phyloP scores from a whole-genome alignment of 2,329 filamentous ascomycete species.

The Raffaelea arxii region DNA sequence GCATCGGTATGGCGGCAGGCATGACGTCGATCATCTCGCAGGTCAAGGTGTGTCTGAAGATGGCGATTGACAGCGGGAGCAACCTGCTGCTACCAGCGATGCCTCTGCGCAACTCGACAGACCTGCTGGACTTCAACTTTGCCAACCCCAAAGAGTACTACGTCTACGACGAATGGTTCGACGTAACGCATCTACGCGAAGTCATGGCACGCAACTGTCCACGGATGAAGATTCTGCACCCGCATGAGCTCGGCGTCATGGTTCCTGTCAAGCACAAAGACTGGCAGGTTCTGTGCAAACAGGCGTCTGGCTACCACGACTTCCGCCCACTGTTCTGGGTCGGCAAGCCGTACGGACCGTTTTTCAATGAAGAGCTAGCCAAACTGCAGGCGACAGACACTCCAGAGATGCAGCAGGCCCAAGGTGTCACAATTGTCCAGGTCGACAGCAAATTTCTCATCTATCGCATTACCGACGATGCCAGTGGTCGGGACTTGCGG shows the following conservation, averaged over 20 bases:
- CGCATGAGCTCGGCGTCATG: slow-evolving; percentile 10
- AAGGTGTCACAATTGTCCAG: slow-evolving; percentile 17
- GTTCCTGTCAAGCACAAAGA: slow-evolving; percentile 12
- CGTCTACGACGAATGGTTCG: slow-evolving; percentile 21
- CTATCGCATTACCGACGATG: slow-evolving; percentile 21
- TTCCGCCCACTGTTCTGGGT: slow-evolving; percentile 17
- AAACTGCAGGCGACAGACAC: slow-evolving; percentile 7
- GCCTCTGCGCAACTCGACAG: slow-evolving; percentile 16
- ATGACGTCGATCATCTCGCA: slow-evolving; percentile 21
- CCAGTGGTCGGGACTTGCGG: slow-evolving; percentile 18
- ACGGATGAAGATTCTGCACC: slow-evolving; percentile 18
- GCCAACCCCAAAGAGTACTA: slow-evolving; percentile 16
- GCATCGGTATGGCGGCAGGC: slow-evolving; percentile 18
- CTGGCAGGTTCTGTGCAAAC: slow-evolving; percentile 14
- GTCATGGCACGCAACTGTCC: slow-evolving; percentile 15
- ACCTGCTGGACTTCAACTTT: slow-evolving; percentile 19
- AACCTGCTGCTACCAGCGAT: slow-evolving; percentile 19
- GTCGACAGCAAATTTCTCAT: slow-evolving; percentile 19
- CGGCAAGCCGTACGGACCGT: slow-evolving; percentile 14
- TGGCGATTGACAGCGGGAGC: slow-evolving; percentile 18
- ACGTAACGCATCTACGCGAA: slow-evolving; percentile 15
- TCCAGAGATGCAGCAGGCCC: slow-evolving; percentile 2
- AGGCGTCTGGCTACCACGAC: slow-evolving; percentile 13
- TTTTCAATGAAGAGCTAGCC: slow-evolving; percentile 14
- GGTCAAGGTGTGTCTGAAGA: slow-evolving; percentile 22